phyloP scores from a whole-genome alignment of 2,329 filamentous ascomycete species.

The Sporothrix schenckii region DNA sequence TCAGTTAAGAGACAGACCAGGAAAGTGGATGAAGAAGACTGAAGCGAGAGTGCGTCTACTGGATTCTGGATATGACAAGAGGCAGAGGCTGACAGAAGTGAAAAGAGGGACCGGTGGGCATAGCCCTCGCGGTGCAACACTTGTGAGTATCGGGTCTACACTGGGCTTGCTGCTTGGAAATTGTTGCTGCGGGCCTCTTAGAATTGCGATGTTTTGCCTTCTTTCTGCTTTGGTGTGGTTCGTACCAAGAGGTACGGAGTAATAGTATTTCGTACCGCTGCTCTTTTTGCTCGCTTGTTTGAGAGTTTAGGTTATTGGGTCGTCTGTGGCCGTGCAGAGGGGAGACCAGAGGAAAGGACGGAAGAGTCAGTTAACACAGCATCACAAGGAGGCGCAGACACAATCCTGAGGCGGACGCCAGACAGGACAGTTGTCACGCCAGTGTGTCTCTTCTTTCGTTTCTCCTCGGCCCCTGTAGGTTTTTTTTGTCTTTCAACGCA shows the following conservation, averaged over 20 bases:
- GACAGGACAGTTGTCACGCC: neutral
- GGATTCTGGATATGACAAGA: neutral
- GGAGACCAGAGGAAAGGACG: neutral
- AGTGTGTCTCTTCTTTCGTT: neutral
- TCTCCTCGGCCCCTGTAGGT: no score
- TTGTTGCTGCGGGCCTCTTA: neutral
- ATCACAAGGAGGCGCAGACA: conserved; percentile 12
- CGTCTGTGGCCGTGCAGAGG: neutral
- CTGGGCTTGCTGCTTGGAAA: neutral
- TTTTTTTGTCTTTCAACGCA: neutral
- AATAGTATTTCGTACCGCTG: neutral
- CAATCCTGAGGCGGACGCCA: neutral
- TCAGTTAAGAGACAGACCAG: neutral
- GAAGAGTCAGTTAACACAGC: neutral
- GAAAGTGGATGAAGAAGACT: neutral
- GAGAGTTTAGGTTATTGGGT: neutral
- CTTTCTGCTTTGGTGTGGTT: neutral
- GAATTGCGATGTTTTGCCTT: neutral
- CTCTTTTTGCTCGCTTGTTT: neutral
- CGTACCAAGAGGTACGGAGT: neutral
- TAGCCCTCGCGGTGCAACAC: conserved; percentile 23
- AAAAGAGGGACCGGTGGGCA: conserved; percentile 14
- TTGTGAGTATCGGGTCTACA: neutral
- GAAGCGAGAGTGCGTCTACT: neutral
- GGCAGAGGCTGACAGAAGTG: neutral